phyloP scores from a whole-genome alignment of 176 grass and related monocot species.

The Bolboschoenus planiculmis region DNA sequence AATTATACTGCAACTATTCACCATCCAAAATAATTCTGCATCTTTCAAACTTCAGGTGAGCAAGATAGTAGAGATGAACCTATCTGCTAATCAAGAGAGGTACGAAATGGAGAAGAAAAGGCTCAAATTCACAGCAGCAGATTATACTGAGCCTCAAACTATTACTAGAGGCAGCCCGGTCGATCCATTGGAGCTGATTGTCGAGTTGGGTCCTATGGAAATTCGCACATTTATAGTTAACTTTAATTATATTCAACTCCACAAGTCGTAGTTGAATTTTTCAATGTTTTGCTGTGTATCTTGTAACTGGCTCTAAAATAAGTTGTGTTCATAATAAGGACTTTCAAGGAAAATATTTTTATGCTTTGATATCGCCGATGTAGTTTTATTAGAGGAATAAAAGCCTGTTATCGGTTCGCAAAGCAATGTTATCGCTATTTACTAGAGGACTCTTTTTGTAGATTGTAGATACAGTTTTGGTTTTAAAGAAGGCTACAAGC shows the following conservation, averaged over 20 bases:
- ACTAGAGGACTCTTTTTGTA: neutral
- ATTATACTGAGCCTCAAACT: constrained; percentile 26
- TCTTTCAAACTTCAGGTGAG: constrained; percentile 31
- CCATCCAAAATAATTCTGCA: neutral
- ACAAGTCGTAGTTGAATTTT: constrained; percentile 4
- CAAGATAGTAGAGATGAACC: constrained; percentile 62
- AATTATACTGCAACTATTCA: constrained; percentile 2
- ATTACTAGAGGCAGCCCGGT: constrained; percentile 45
- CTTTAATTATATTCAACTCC: constrained; percentile 26
- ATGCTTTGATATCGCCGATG: neutral
- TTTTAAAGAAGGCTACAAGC: neutral
- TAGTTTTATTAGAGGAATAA: neutral
- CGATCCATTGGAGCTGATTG: constrained; percentile 46
- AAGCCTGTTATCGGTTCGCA: neutral
- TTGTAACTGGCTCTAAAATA: neutral
- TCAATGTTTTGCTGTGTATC: neutral
- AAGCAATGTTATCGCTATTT: neutral
- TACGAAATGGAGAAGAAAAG: constrained; percentile 77
- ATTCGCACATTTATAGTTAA: constrained; percentile 79
- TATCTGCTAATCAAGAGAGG: constrained; percentile 86
- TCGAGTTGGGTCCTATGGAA: constrained; percentile 83
- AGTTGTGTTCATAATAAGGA: neutral
- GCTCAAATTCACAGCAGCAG: constrained; percentile 70
- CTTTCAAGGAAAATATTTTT: neutral
- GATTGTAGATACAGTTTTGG: neutral